Percentiles rank a stretch among this genome's conserved stretches.
These are phyloP conservation scores for Panus rudis DNA, from an alignment of 768 basidiomycete species.

Conservation along the genomic window DNA sequence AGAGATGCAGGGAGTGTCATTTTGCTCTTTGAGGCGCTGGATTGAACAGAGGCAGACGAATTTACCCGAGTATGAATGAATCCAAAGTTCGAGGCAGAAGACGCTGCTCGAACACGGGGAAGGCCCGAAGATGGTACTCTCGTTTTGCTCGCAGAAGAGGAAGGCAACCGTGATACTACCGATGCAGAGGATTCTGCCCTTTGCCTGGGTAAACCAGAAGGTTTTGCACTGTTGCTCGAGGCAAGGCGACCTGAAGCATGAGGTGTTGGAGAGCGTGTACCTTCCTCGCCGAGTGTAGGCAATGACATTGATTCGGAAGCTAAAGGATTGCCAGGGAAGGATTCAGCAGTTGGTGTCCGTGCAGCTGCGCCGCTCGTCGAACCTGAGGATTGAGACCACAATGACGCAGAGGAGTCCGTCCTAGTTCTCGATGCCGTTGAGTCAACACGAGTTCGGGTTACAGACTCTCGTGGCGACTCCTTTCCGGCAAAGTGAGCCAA, in stretches of 20 bases:
- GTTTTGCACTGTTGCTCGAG: not conserved
- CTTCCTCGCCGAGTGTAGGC: not conserved
- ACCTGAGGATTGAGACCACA: not conserved
- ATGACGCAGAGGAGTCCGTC: not conserved
- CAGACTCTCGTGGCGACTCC: not conserved
- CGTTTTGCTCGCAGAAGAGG: conserved; percentile 3
- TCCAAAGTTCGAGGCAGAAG: conserved; percentile 5
- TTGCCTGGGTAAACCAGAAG: not conserved
- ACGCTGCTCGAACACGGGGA: too few relatives aligned
- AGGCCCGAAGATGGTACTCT: too few relatives aligned
- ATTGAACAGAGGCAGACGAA: too few relatives aligned
- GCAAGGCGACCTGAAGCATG: not conserved
- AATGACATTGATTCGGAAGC: not conserved
- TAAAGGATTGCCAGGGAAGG: not conserved
- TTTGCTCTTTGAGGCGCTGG: too few relatives aligned
- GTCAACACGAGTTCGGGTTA: too few relatives aligned
- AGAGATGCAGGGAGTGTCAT: too few relatives aligned
- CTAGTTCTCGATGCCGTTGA: not conserved
- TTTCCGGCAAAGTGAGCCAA: not conserved
- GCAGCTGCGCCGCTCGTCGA: not conserved
- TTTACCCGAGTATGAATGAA: too few relatives aligned
- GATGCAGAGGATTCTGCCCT: conserved; percentile 7
- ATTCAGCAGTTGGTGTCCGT: not conserved
- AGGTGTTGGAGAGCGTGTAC: not conserved
- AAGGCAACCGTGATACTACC: not conserved